These are phyloP conservation scores for Phoenix dactylifera DNA, from an alignment of 176 grass and related monocot species.

Conservation along the genomic window DNA sequence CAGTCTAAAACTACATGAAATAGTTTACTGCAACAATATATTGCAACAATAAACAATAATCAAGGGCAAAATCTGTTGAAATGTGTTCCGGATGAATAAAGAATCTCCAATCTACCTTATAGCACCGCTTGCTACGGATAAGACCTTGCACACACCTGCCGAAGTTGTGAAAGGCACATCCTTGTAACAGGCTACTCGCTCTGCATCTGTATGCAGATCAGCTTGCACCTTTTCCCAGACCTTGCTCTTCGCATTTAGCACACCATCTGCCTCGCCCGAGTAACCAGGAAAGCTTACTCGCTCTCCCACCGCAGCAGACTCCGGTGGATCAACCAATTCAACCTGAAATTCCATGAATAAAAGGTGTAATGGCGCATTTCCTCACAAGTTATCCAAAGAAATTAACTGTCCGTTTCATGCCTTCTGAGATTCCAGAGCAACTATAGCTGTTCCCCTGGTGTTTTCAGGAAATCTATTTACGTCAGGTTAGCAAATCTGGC, in stretches of 20 bases:
- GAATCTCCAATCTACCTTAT: conserved; percentile 35
- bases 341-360: conserved; percentile 31
- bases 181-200: conserved; percentile 69
- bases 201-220: conserved; percentile 56
- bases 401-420: too few relatives aligned
- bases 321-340: conserved; percentile 76
- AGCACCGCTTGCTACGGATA: conserved; percentile 59
- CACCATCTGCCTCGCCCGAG: conserved; percentile 51
- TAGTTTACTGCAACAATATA: too few relatives aligned
- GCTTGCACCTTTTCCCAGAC: conserved; percentile 77
- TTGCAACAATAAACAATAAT: too few relatives aligned
- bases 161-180: conserved; percentile 63
- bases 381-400: too few relatives aligned
- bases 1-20: too few relatives aligned
- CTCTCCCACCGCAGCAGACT: conserved; percentile 49
- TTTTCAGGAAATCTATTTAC: too few relatives aligned
- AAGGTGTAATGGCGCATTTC: too few relatives aligned
- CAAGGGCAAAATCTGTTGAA: too few relatives aligned
- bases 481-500: too few relatives aligned
- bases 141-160: conserved; percentile 60
- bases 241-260: conserved; percentile 74
- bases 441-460: too few relatives aligned
- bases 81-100: too few relatives aligned
- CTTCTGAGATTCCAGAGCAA: too few relatives aligned
- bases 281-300: conserved; percentile 57